Evolutionary conservation across 169 alveolate species (phyloP), one percentile per base, ranked within the genome.

Genomic region (Eimeria acervulina): DNA sequence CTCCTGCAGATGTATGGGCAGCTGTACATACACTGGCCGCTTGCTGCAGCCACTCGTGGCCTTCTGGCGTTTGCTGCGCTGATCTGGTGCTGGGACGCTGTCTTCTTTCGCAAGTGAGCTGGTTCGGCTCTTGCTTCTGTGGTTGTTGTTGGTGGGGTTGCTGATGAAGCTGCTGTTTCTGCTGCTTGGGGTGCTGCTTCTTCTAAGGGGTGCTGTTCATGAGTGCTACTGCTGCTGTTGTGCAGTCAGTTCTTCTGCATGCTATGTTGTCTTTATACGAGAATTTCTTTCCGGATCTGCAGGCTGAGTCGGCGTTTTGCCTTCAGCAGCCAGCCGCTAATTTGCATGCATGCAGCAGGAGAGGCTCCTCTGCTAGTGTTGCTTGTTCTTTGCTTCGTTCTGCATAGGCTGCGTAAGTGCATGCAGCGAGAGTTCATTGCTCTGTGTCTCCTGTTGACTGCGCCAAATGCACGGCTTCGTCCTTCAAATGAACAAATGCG

Each of bases 21-120:
- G n/a, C 63, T 80, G 38, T 80, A 80, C 47, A 47, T 80, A 44
- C 68, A 80, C 90, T 80, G 90, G 90, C 90, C 90, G 42, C 59
- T 47, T 44, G 68, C 90, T 44, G 90, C 90, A 17, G 70, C 90
- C 8, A 23, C n/a, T 12, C 90, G 90, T 7, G 36, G 68, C 90
- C 28, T n/a, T 15, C 23, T 80, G 28, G 68, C 70, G 38, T 80
- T 80, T 80, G 90, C 51, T 80, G 90, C 90, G 8, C 59, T 80
- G 40, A 33, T 44, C 17, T 80, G 90, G 90, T 80, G 59, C 31
- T 80, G 90, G 90, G 59, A 80, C 44, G n/a, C 28, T 10, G 19
- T 51, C 44, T 80, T 80, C 63, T 80, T 80, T 33, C 68, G 90
- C 68, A 80, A 80, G 90, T 80, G 33, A 40, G 55, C 8, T 31